Evolutionary conservation across 2,329 filamentous ascomycete genomes (phyloP), one percentile per base, ranked within the genome.

Genomic region (Trichophyton verrucosum): DNA sequence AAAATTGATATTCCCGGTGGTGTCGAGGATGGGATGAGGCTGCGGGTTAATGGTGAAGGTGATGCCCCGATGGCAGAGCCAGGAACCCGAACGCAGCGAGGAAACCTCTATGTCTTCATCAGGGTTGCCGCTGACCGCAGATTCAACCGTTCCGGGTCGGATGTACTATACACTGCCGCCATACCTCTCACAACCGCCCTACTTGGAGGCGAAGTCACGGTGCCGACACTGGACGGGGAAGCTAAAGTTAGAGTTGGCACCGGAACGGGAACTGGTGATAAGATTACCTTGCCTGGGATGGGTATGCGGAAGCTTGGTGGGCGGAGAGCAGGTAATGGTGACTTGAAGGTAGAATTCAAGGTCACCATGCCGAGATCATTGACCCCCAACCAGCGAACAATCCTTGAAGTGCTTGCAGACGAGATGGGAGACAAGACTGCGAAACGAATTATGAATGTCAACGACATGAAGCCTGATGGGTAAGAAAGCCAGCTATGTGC

Each of bases 351-450:
- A 5, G 92, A 99, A 73, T 99, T 96, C 81, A 90, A 90, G 73
- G 89, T 99, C 53, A 79, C 83, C 60, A 96, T 97, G 89, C 94
- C 94, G 53, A 97, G 96, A 76, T 96, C 92, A 69, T 80, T 99
- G 65, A 90, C 83, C 60, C 83, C 87, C 53, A 97, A 96, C 76
- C 91, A 99, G 78, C 83, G 94, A 60, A 95, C 89, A 0, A 88
- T 99, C 62, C 77, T 95, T 51, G 94, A 99, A 77, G 92, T 97
- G 84, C 83, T 99, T 65, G 94, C 94, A 5, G 91, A 99, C 68
- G 94, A 99, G 77, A 87, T 99, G 85, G 86, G 83, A 44, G 94
- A 99, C 75, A 91, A 91, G 78, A 89, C 84, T 30, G 94, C 94
- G 38, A 94, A 89, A 77, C 82, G 94, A 53, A 84, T 95, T 61